Evolutionary conservation across 208 protist genomes (phyloP).

Genomic region (Leishmania martiniquensis): DNA sequence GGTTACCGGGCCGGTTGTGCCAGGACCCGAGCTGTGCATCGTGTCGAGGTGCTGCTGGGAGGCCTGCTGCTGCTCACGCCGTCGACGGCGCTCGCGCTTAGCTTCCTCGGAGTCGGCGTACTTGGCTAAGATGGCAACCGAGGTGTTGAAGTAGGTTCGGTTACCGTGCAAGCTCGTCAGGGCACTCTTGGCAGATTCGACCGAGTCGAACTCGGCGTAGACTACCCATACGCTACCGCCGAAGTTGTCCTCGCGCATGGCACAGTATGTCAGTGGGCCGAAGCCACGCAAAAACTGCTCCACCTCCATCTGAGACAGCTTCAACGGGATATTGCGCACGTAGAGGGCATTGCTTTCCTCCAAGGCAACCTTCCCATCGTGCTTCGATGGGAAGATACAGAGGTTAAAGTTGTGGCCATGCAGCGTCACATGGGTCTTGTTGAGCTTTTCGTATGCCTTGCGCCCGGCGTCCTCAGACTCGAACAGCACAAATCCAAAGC

Average conservation of each 20-base stretch:
- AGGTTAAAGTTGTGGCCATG: constrained; percentile 76
- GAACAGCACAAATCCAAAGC: constrained; percentile 98
- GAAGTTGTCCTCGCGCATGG: constrained; percentile 89
- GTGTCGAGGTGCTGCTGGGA: constrained; percentile 17
- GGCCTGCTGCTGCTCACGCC: constrained; percentile 50
- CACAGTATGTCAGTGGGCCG: constrained; percentile 80
- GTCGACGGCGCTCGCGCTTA: constrained; percentile 76
- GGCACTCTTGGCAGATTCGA: constrained; percentile 61
- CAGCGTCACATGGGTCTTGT: constrained; percentile 62
- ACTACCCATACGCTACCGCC: constrained; percentile 84
- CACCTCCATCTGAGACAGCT: constrained; percentile 58
- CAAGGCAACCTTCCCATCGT: constrained; percentile 70
- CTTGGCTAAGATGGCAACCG: constrained; percentile 79
- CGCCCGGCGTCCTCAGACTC: constrained; percentile 83
- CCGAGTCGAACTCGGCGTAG: constrained; percentile 80
- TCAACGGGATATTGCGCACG: constrained; percentile 81
- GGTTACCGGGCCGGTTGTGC: neutral
- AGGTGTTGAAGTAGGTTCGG: constrained; percentile 60
- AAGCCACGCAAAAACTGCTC: constrained; percentile 73
- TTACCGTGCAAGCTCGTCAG: constrained; percentile 76
- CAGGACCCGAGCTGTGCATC: neutral
- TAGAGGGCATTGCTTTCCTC: constrained; percentile 70
- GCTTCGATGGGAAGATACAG: constrained; percentile 87
- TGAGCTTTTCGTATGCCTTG: constrained; percentile 74
- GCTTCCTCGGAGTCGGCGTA: constrained; percentile 82